Evolutionary conservation across 1,284 basidiomycete species (phyloP).

Genomic region (Pseudozyma thailandica): DNA sequence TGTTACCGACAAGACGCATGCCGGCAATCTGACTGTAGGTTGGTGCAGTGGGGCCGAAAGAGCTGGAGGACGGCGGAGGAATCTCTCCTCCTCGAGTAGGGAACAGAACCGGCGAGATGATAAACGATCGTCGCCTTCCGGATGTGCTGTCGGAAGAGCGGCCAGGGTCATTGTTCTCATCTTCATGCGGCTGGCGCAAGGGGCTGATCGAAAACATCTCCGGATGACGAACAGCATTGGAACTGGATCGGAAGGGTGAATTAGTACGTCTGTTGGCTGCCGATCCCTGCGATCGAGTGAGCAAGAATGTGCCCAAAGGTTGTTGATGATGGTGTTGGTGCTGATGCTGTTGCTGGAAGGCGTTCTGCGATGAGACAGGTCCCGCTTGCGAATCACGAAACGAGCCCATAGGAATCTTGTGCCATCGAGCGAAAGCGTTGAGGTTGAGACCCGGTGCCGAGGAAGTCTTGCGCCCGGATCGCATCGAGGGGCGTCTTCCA

Average conservation of each 20-base stretch:
- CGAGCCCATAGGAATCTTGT: slow-evolving; percentile 65
- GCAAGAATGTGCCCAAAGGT: slow-evolving; percentile 53
- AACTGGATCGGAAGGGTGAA: slow-evolving; percentile 58
- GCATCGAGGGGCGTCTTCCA: slow-evolving; percentile 23
- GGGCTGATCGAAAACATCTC: slow-evolving; percentile 51
- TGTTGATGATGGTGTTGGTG: slow-evolving; percentile 35
- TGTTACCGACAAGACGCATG: slow-evolving; percentile 27
- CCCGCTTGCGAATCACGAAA: slow-evolving; percentile 61
- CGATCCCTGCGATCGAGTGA: slow-evolving; percentile 49
- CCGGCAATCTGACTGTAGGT: slow-evolving; percentile 35
- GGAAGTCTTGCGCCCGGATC: slow-evolving; percentile 23
- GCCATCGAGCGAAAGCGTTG: slow-evolving; percentile 64
- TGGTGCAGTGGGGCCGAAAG: slow-evolving; percentile 12
- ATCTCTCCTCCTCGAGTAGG: slow-evolving; percentile 50
- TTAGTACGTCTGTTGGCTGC: slow-evolving; percentile 35
- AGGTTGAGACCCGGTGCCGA: slow-evolving; percentile 49
- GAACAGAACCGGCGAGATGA: slow-evolving; percentile 60
- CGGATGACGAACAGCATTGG: slow-evolving; percentile 32
- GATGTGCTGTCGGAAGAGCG: slow-evolving; percentile 20
- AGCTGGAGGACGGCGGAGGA: slow-evolving; percentile 37
- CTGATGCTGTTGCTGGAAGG: slow-evolving; percentile 34
- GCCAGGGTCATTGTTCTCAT: slow-evolving; percentile 19
- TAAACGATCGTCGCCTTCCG: slow-evolving; percentile 43
- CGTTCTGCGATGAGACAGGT: slow-evolving; percentile 24
- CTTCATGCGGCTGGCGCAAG: slow-evolving; percentile 28